A percentile compares a stretch with the other conserved stretches of the same genome.
phyloP scores from a whole-genome alignment of 352 stramenopile species.

The Pythium dissimile region DNA sequence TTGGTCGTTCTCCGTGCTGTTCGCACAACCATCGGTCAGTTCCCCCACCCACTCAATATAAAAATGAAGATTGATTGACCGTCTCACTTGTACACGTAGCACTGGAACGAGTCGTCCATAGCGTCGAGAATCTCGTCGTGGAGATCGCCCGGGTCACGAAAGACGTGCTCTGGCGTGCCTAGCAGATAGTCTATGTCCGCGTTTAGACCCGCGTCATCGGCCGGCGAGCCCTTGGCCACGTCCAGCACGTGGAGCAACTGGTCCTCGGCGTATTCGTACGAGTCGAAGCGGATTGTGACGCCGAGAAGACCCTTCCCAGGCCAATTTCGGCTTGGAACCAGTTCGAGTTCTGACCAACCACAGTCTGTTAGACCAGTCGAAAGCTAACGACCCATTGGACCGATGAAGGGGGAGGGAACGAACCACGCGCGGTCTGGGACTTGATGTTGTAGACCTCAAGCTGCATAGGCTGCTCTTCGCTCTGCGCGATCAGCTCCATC shows the following conservation, averaged over 20 bases:
- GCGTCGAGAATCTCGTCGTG: conserved; percentile 88
- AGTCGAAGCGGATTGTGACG: conserved; percentile 97
- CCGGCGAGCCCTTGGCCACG: conserved; percentile 88
- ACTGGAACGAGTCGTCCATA: conserved; percentile 92
- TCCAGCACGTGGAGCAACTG: conserved; percentile 94
- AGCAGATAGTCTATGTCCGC: conserved; percentile 93
- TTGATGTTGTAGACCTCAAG: conserved; percentile 82
- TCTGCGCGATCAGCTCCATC: conserved; percentile 91
- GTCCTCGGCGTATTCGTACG: conserved; percentile 94
- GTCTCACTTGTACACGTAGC: conserved; percentile 96
- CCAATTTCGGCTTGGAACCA: conserved; percentile 93
- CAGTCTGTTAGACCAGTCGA: neutral
- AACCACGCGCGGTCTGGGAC: conserved; percentile 59
- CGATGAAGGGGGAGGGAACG: neutral
- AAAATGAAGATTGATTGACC: no score
- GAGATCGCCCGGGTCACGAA: conserved; percentile 85
- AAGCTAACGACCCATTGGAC: neutral
- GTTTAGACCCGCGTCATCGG: conserved; percentile 85
- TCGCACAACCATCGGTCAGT: neutral
- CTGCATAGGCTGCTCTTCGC: conserved; percentile 69
- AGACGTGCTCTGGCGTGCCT: conserved; percentile 89
- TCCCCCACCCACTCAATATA: neutral
- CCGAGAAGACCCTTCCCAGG: conserved; percentile 93
- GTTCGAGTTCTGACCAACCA: conserved; percentile 39
- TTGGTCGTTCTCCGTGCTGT: conserved; percentile 86